Conservation (phyloP, 129 eudicot genomes). For the Lactuca saligna region DNA sequence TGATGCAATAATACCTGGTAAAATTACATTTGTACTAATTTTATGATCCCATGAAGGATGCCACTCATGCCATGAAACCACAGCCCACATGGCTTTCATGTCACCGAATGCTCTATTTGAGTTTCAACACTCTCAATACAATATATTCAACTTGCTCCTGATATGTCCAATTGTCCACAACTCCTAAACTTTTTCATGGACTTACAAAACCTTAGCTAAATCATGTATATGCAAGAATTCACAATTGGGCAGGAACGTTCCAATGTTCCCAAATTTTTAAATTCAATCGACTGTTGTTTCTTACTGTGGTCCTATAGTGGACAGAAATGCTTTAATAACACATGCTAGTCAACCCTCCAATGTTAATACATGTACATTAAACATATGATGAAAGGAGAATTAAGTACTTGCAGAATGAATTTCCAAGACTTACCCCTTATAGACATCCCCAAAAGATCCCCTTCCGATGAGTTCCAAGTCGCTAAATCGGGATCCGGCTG, state of each 20-base stretch:
- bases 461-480: constrained; percentile 91
- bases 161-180: too few relatives aligned
- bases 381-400: constrained; percentile 1
- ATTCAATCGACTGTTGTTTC: not conserved
- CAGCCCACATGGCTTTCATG: too few relatives aligned
- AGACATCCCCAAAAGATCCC: constrained; percentile 98
- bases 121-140: too few relatives aligned
- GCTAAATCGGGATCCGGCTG: constrained; percentile 79
- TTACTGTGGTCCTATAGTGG: not conserved
- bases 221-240: constrained; percentile 3
- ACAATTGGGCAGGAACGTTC: not conserved
- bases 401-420: not conserved
- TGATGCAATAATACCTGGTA: too few relatives aligned
- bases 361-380: not conserved
- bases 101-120: too few relatives aligned
- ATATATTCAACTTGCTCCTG: too few relatives aligned
- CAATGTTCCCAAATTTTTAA: not conserved
- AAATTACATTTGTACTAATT: too few relatives aligned
- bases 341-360: not conserved
- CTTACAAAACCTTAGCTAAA: too few relatives aligned
- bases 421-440: constrained; percentile 65
- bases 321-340: not conserved
- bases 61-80: too few relatives aligned
- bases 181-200: too few relatives aligned
- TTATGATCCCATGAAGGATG: too few relatives aligned